Evolutionary conservation across 345 rosid genomes (phyloP).

Genomic region (Salix arbutifolia): DNA sequence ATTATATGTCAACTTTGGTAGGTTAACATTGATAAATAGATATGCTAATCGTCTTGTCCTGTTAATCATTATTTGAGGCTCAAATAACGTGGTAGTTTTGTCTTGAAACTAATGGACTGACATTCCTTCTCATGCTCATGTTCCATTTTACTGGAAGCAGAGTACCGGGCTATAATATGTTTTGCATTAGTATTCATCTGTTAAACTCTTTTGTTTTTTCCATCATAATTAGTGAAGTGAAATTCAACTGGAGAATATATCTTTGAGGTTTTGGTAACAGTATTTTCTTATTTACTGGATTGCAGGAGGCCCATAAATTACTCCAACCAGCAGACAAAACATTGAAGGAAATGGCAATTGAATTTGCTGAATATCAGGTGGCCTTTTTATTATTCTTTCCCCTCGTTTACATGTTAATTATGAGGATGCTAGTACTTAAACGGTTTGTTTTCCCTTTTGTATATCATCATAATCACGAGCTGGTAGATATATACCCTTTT

Average conservation of each 20-base stretch:
- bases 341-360: conserved; percentile 91
- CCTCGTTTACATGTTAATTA: background rate
- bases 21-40: no score
- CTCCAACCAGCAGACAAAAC: conserved; percentile 92
- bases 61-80: no score
- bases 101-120: no score
- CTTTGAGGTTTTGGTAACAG: background rate
- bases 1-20: no score
- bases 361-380: conserved; percentile 98
- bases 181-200: background rate
- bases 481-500: background rate
- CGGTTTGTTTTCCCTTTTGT: background rate
- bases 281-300: conserved; percentile 14
- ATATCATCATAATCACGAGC: conserved; percentile 1
- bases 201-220: background rate
- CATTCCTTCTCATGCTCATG: no score
- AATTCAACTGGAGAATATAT: background rate
- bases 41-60: no score
- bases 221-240: no score
- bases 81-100: no score
- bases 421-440: background rate
- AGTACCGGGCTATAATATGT: background rate
- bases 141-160: background rate
- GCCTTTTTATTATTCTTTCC: conserved; percentile 6
- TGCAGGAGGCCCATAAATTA: conserved; percentile 90